Evolutionary conservation across 1,284 basidiomycete species (phyloP), one percentile per base, ranked within the genome.

Genomic region (Malassezia arunalokei): DNA sequence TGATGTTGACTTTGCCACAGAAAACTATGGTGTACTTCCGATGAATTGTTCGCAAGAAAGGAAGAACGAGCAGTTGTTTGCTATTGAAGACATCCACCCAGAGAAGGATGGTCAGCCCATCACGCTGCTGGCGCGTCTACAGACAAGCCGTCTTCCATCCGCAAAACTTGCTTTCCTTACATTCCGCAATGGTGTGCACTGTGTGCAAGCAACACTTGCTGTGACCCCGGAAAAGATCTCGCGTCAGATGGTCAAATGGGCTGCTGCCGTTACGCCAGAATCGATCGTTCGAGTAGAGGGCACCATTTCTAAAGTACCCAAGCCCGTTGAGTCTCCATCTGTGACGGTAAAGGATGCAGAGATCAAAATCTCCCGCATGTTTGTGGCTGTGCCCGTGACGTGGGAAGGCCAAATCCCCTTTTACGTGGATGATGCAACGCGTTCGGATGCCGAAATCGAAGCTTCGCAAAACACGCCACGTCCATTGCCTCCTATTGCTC

Each of bases 181-280:
- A 67, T 79, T 99, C 57, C 85, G 94, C 53, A 90, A 98, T 74
- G 82, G 87, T 64, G 83, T 81, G 35, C 80, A 87, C 71, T 87
- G 91, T 2, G 83, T 98, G 5, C 94, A 98, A 75, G 89, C 86
- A 38, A 78, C 96, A 14, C 77, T 95, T 43, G 78, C 80, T 38
- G 82, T 86, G 42, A 78, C 85, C 33, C 82, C 83, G 20, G 85
- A 83, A 54, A 84, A 84, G 63, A 80, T 98, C 14, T 95, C 89
- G 60, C 94, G 91, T 75, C 90, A 94, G 75, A 98, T 99, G 94
- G 81, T 89, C 50, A 96, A 92, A 76, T 98, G 86, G 84, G 82
- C 85, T 14, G 82, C 83, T 17, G 73, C 81, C 37, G 77, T 98
- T 45, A 78, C 83, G 33, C 79, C 82, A 60, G 94, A 99, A 77